These are phyloP conservation scores for Neurospora discreta DNA, from an alignment of 495 filamentous ascomycete genomes.

Conservation along the genomic window DNA sequence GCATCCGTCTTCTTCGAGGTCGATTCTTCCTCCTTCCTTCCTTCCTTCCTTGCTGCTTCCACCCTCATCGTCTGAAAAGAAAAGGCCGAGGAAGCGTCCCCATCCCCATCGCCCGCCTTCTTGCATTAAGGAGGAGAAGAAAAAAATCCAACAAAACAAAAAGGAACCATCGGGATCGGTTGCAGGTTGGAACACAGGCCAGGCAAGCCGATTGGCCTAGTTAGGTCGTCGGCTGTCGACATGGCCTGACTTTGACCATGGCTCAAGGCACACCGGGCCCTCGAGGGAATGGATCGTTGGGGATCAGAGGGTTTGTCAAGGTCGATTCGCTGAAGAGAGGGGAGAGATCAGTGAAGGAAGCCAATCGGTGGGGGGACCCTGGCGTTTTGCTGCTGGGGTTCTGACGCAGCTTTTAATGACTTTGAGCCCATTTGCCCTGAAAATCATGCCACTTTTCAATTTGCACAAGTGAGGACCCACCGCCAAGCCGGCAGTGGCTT, in stretches of 20 bases:
- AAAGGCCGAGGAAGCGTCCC: not conserved
- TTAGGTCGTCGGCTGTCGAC: slow-evolving; percentile 4
- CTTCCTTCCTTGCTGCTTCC: not conserved
- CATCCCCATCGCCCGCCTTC: not conserved
- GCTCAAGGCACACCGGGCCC: not conserved
- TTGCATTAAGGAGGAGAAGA: not conserved
- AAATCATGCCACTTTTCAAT: slow-evolving; percentile 28
- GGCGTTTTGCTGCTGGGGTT: slow-evolving; percentile 1
- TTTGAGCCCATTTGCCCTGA: slow-evolving; percentile 21
- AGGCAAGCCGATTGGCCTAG: slow-evolving; percentile 9
- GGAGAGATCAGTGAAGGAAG: not conserved
- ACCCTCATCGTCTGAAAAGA: not conserved
- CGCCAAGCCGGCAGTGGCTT: slow-evolving; percentile 25
- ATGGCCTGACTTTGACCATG: slow-evolving; percentile 20
- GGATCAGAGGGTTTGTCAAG: not conserved
- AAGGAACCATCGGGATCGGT: not conserved
- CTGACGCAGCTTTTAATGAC: slow-evolving; percentile 17
- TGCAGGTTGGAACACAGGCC: not conserved
- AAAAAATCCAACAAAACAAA: not conserved
- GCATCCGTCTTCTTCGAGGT: not conserved
- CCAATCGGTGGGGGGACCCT: slow-evolving; percentile 19
- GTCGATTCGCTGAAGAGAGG: not conserved
- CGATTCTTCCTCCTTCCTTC: not conserved
- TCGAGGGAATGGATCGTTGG: not conserved
- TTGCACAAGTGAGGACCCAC: slow-evolving; percentile 12